These are phyloP conservation scores for Pythium folliculosum DNA, from an alignment of 352 stramenopile genomes.

Conservation along the genomic window DNA sequence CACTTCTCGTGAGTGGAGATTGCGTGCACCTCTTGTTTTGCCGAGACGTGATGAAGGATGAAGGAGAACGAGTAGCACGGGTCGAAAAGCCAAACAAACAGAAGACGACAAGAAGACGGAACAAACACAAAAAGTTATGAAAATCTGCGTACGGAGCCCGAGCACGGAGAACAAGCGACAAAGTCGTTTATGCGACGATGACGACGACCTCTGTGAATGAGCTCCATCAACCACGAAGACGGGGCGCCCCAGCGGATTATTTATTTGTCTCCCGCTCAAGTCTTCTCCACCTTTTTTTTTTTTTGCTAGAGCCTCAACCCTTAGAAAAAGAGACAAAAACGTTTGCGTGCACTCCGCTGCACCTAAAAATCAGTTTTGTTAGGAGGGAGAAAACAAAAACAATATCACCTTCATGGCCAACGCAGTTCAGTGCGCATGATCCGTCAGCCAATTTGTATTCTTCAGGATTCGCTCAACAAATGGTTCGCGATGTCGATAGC, in stretches of 20 bases:
- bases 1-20: conserved; percentile 30
- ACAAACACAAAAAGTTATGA: conserved; percentile 17
- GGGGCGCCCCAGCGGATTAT: conserved; percentile 25
- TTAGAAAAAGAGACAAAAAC: conserved; percentile 25
- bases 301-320: conserved; percentile 22
- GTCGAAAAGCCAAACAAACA: conserved; percentile 1
- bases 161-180: neutral
- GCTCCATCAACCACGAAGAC: conserved; percentile 15
- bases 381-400: conserved; percentile 12
- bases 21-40: neutral
- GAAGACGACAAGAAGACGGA: conserved; percentile 16
- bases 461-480: neutral
- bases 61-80: neutral
- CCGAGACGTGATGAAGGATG: conserved; percentile 1
- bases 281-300: conserved; percentile 26
- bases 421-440: conserved; percentile 5
- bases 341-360: conserved; percentile 2
- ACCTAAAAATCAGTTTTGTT: conserved; percentile 29
- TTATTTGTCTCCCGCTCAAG: conserved; percentile 30
- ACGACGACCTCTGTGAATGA: neutral
- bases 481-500: neutral
- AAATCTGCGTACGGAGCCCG: conserved; percentile 18
- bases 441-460: conserved; percentile 3
- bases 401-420: conserved; percentile 12
- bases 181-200: neutral